Percentiles rank a stretch among this genome's conserved stretches.
Conservation (phyloP, 2,329 filamentous ascomycete genomes). For the Penicillium hordei region DNA sequence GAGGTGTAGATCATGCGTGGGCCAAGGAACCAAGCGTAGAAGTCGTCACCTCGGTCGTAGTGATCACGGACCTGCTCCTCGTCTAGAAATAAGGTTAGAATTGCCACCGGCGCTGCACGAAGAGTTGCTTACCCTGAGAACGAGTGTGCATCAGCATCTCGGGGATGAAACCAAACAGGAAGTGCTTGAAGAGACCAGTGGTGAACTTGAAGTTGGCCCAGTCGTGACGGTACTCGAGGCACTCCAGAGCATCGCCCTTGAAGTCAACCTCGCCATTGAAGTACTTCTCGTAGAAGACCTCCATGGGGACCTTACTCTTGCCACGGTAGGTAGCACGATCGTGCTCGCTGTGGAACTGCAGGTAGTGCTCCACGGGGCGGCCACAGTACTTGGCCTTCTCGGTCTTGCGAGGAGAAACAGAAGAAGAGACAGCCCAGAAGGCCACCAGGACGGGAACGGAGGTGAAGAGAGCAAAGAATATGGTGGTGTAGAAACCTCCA, state of each 20-base stretch:
- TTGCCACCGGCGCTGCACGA: neutral
- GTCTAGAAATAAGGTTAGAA: conserved; percentile 53
- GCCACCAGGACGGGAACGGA: conserved; percentile 73
- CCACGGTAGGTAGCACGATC: conserved; percentile 50
- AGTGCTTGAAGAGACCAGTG: conserved; percentile 77
- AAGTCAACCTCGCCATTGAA: conserved; percentile 93
- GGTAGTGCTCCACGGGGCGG: conserved; percentile 85
- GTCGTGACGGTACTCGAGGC: conserved; percentile 91
- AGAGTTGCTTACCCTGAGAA: conserved; percentile 69
- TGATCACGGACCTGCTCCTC: conserved; percentile 97
- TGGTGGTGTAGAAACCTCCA: conserved; percentile 80
- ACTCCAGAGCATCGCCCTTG: conserved; percentile 87
- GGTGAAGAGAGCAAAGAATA: conserved; percentile 81
- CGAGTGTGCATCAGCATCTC: conserved; percentile 91
- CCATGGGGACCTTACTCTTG: conserved; percentile 54
- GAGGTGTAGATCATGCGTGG: conserved; percentile 99
- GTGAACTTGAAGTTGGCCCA: conserved; percentile 97
- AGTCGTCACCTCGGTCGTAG: conserved; percentile 97
- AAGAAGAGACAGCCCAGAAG: conserved; percentile 80
- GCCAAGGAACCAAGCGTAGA: conserved; percentile 97
- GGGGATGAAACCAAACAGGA: conserved; percentile 82
- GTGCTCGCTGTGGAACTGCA: conserved; percentile 49
- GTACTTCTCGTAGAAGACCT: conserved; percentile 98
- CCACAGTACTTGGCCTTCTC: conserved; percentile 88
- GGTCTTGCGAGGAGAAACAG: conserved; percentile 82